Evolutionary conservation across 352 stramenopile genomes (phyloP).

Genomic region (Achlya hypogyna): DNA sequence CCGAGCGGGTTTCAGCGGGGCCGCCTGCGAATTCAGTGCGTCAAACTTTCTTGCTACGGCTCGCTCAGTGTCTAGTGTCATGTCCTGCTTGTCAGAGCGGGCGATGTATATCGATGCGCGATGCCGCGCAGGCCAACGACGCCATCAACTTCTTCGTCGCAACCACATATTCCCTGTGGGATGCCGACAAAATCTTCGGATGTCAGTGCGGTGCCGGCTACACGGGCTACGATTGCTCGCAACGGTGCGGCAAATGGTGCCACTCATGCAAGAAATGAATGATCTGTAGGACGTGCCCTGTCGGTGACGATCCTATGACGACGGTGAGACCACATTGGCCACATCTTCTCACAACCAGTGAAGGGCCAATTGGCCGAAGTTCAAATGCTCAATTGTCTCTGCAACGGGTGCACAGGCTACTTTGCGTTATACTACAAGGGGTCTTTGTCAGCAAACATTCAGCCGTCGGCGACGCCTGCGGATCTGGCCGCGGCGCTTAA

Average conservation of each 20-base stretch:
- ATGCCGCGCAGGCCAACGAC: slow-evolving; percentile 44
- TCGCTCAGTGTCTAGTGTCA: slow-evolving; percentile 20
- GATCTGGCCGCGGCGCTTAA: slow-evolving; percentile 35
- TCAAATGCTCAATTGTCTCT: slow-evolving; percentile 44
- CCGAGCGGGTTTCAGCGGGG: slow-evolving; percentile 32
- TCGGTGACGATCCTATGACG: slow-evolving; percentile 54
- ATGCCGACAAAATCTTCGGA: slow-evolving; percentile 68
- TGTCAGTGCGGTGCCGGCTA: slow-evolving; percentile 68
- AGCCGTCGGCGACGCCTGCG: slow-evolving; percentile 26
- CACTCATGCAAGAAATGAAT: no score
- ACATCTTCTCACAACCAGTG: slow-evolving; percentile 9
- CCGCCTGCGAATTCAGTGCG: slow-evolving; percentile 53
- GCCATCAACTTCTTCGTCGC: slow-evolving; percentile 54
- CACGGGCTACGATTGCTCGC: slow-evolving; percentile 51
- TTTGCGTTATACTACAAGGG: slow-evolving; percentile 61
- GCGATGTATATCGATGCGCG: slow-evolving; percentile 61
- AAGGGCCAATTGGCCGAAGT: slow-evolving; percentile 28
- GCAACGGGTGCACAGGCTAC: slow-evolving; percentile 37
- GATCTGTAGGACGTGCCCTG: slow-evolving; percentile 29
- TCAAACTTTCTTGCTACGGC: neutral
- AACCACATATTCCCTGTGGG: slow-evolving; percentile 56
- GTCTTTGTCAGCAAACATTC: slow-evolving; percentile 46
- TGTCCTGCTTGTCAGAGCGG: slow-evolving; percentile 55
- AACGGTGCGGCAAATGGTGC: slow-evolving; percentile 20
- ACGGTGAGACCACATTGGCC: slow-evolving; percentile 15